These are phyloP conservation scores for Balakata baccata DNA, from an alignment of 345 rosid species.

Conservation along the genomic window DNA sequence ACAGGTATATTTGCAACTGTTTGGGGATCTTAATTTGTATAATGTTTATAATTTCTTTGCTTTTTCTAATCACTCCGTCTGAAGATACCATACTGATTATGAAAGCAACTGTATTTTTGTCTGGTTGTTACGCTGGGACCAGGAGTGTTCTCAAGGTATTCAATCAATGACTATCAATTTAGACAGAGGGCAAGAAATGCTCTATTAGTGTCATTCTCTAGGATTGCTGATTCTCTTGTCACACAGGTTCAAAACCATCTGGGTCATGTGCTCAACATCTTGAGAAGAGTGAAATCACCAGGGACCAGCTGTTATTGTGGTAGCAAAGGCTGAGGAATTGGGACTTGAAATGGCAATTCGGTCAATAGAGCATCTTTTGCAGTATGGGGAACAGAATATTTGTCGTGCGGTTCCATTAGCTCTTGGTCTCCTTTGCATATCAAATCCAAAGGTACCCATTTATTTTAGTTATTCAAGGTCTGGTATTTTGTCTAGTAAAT, in stretches of 20 bases:
- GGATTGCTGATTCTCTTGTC: background rate
- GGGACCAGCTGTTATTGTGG: slow-evolving; percentile 97
- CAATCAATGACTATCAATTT: slow-evolving; percentile 16
- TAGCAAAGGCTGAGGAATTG: slow-evolving; percentile 96
- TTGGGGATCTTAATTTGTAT: background rate
- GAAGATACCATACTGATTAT: background rate
- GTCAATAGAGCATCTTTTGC: slow-evolving; percentile 87
- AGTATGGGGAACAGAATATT: slow-evolving; percentile 87
- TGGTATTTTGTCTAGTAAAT: background rate
- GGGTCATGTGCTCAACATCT: slow-evolving; percentile 85
- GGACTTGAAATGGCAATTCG: slow-evolving; percentile 97
- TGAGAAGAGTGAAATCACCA: slow-evolving; percentile 85
- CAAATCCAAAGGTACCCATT: slow-evolving; percentile 81
- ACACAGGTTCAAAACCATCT: slow-evolving; percentile 84
- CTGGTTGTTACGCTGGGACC: slow-evolving; percentile 67
- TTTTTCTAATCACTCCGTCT: background rate
- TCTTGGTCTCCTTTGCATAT: slow-evolving; percentile 93
- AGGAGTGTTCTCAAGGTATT: slow-evolving; percentile 95
- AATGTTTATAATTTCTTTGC: background rate
- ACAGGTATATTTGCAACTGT: slow-evolving; percentile 50
- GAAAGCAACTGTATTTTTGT: background rate
- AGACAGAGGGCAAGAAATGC: background rate
- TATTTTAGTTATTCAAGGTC: background rate
- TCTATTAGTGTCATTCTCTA: background rate
- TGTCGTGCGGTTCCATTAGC: slow-evolving; percentile 94